Evolutionary conservation across 2,329 filamentous ascomycete genomes (phyloP).

Genomic region (Aspergillus spinulosporus): DNA sequence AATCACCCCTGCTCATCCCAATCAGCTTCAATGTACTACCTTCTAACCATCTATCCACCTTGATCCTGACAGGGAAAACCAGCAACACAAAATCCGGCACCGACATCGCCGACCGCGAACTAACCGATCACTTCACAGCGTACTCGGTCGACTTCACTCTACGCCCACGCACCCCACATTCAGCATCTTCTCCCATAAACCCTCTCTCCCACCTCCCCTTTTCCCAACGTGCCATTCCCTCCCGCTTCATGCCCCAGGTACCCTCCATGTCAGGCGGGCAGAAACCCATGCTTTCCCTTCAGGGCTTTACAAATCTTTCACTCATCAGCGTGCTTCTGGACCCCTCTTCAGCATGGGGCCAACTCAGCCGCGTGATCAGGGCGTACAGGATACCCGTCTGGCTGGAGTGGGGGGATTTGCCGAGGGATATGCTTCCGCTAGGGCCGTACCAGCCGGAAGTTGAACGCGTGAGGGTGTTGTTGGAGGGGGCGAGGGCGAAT

Average conservation of each 20-base stretch:
- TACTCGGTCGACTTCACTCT: slow-evolving; percentile 15
- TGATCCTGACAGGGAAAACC: slow-evolving; percentile 5
- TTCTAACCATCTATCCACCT: not conserved
- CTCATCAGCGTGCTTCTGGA: slow-evolving; percentile 4
- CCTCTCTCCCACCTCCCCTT: slow-evolving; percentile 2
- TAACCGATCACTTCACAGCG: slow-evolving; percentile 16
- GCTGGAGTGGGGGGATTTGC: slow-evolving; percentile 10
- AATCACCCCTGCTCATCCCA: not conserved
- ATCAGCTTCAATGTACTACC: too few species aligned
- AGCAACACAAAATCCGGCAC: slow-evolving; percentile 5
- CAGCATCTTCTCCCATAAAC: not conserved
- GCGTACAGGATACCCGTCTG: not conserved
- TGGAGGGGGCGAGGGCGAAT: slow-evolving; percentile 10
- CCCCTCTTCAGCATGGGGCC: slow-evolving; percentile 4
- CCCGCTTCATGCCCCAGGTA: not conserved
- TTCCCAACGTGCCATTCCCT: not conserved
- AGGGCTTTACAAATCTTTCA: slow-evolving; percentile 1
- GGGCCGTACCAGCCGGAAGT: slow-evolving; percentile 15
- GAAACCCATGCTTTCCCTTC: slow-evolving; percentile 10
- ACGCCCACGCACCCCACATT: slow-evolving; percentile 6
- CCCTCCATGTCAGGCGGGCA: slow-evolving; percentile 9
- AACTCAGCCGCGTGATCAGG: slow-evolving; percentile 9
- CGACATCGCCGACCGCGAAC: slow-evolving; percentile 16
- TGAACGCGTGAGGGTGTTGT: slow-evolving; percentile 10
- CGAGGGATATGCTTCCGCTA: slow-evolving; percentile 12